Conservation (phyloP, 345 rosid species). For the Populus pruinosa region DNA sequence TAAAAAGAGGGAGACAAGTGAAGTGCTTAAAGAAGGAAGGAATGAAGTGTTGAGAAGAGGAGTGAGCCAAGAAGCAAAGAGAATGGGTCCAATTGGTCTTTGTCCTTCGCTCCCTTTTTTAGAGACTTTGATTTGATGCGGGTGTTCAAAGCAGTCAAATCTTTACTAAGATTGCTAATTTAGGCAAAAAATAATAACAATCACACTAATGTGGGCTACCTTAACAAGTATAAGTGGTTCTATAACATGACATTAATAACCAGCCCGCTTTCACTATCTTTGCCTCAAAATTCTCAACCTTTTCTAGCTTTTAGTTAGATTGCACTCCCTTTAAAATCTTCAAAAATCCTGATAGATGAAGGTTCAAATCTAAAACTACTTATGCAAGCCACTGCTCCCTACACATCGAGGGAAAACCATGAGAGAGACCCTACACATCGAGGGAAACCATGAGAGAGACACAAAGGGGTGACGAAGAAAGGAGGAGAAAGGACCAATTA, state of each 20-base stretch:
- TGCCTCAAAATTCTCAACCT: not conserved
- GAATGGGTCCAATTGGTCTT: conserved; percentile 12
- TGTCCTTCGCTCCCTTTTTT: conserved; percentile 18
- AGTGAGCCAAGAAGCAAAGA: not conserved
- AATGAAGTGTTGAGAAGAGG: not conserved
- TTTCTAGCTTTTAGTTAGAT: not conserved
- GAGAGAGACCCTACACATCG: not conserved
- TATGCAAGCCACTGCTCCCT: conserved; percentile 31
- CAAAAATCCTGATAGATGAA: conserved; percentile 30
- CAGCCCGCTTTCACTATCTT: not conserved
- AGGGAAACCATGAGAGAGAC: too few relatives aligned
- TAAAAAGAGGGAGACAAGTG: not conserved
- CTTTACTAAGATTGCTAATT: conserved; percentile 17
- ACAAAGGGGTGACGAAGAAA: not conserved
- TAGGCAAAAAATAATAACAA: conserved; percentile 14
- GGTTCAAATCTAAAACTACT: conserved; percentile 42
- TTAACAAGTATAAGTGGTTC: conserved; percentile 5
- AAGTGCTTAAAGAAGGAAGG: not conserved
- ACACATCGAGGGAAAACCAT: conserved; percentile 11
- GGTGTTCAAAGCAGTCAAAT: conserved; percentile 32
- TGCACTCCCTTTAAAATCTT: conserved; percentile 22
- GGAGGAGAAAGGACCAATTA: conserved; percentile 19
- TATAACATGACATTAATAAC: conserved; percentile 1
- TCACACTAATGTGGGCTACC: conserved; percentile 3
- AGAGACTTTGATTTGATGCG: conserved; percentile 29